Evolutionary conservation across 2,329 filamentous ascomycete species (phyloP), one percentile per base, ranked within the genome.

Genomic region (Cytospora piceae): DNA sequence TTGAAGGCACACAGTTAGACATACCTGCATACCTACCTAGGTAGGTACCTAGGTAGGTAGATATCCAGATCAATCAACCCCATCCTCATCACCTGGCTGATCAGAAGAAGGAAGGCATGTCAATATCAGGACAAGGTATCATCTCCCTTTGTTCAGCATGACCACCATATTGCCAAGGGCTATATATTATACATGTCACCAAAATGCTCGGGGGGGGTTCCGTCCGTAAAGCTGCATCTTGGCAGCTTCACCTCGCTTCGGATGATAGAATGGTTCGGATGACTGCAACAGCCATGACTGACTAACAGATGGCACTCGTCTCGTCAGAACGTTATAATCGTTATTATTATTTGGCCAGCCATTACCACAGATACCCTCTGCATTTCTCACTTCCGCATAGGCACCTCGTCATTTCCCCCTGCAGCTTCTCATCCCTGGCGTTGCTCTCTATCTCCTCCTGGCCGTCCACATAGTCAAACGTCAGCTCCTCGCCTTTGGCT

Each of bases 391-490:
- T 85, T 1, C 87, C 85, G 71, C 91, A 94, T 9, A 87, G 73
- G 71, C 86, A 89, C 63, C 69, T 76, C 6, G 82, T 83, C 85
- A 87, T 88, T 65, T 85, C 80, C 67, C 80, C 77, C 58, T 78
- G 78, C 67, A 77, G 79, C 37, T 78, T 79, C 37, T 80, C 79
- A 51, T 86, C 81, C 2, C 82, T 79, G 1, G 82, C 81, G 63
- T 85, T 82, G 37, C 80, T 77, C 15, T 79, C 77, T 31, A 80
- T 75, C 24, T 80, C 79, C 11, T 85, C 83, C 29, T 86, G 82
- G 11, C 87, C 87, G 70, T 91, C 89, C 7, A 91, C 82, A 71
- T 95, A 95, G 72, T 94, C 91, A 73, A 95, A 94, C 0, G 90
- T 93, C 37, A 95, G 77, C 74, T 95, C 91, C 37, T 89, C 85